Conservation (phyloP, 352 stramenopile genomes). For the Globisporangium abappressorium region DNA sequence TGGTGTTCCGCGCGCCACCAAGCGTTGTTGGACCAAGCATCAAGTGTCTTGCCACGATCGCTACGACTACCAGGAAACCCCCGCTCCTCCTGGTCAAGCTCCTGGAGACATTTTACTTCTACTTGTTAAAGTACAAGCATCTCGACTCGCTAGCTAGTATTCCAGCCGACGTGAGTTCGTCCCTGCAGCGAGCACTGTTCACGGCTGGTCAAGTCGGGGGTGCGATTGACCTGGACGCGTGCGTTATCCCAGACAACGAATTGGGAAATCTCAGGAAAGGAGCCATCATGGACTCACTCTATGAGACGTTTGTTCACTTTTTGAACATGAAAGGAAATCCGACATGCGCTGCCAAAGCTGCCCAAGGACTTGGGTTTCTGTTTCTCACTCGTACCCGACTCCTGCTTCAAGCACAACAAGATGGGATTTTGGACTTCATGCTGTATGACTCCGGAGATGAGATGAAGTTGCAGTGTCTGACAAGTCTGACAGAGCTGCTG, state of each 20-base stretch:
- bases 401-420: conserved; percentile 72
- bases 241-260: conserved; percentile 24
- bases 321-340: conserved; percentile 40
- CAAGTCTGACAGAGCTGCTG: conserved; percentile 74
- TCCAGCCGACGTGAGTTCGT: conserved; percentile 34
- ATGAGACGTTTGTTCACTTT: conserved; percentile 53
- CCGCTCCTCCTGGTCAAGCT: conserved; percentile 52
- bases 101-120: conserved; percentile 66
- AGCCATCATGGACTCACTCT: conserved; percentile 57
- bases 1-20: conserved; percentile 67
- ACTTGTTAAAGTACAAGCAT: conserved; percentile 46
- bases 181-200: conserved; percentile 77
- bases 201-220: conserved; percentile 63
- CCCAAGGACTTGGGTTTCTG: conserved; percentile 81
- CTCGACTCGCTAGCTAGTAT: conserved; percentile 33
- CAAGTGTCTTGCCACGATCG: conserved; percentile 66
- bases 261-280: conserved; percentile 41
- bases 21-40: conserved; percentile 81
- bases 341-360: conserved; percentile 61
- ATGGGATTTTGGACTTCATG: conserved; percentile 51
- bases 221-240: conserved; percentile 61
- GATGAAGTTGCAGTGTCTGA: conserved; percentile 62
- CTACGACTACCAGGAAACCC: conserved; percentile 34
- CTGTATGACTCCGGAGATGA: conserved; percentile 39
- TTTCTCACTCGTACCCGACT: conserved; percentile 64